Evolutionary conservation across 352 stramenopile species (phyloP).

Genomic region (Globisporangium emineosum): DNA sequence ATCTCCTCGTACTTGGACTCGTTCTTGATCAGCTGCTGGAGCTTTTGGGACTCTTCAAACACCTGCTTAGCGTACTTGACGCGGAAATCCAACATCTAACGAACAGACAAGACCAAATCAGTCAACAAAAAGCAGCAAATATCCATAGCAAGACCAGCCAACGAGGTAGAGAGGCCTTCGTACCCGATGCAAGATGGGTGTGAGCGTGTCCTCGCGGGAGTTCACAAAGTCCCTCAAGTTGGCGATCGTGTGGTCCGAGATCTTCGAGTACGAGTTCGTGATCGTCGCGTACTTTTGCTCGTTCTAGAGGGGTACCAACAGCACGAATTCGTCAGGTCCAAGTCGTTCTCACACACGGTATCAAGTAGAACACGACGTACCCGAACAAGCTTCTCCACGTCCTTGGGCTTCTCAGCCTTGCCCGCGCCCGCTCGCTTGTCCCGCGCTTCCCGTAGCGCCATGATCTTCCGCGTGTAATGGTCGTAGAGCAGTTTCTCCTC

Average conservation of each 20-base stretch:
- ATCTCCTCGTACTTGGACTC: slow-evolving; percentile 36
- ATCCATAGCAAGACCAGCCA: background rate
- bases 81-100: slow-evolving; percentile 59
- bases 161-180: background rate
- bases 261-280: slow-evolving; percentile 65
- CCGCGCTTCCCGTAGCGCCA: slow-evolving; percentile 50
- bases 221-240: slow-evolving; percentile 61
- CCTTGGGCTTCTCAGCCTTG: slow-evolving; percentile 67
- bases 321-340: background rate
- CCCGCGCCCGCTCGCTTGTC: slow-evolving; percentile 53
- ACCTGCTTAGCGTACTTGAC: slow-evolving; percentile 55
- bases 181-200: slow-evolving; percentile 59
- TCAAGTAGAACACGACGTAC: slow-evolving; percentile 17
- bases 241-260: slow-evolving; percentile 55
- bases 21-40: slow-evolving; percentile 49
- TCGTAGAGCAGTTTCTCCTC: slow-evolving; percentile 72
- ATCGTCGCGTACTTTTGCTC: slow-evolving; percentile 72
- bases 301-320: slow-evolving; percentile 27
- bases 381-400: slow-evolving; percentile 74
- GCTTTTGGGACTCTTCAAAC: slow-evolving; percentile 44
- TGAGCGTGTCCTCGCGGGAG: slow-evolving; percentile 55
- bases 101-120: background rate
- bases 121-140: background rate
- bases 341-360: background rate
- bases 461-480: slow-evolving; percentile 79